Evolutionary conservation across 1,284 basidiomycete genomes (phyloP).

Genomic region (Exobasidium cylindrosporum): DNA sequence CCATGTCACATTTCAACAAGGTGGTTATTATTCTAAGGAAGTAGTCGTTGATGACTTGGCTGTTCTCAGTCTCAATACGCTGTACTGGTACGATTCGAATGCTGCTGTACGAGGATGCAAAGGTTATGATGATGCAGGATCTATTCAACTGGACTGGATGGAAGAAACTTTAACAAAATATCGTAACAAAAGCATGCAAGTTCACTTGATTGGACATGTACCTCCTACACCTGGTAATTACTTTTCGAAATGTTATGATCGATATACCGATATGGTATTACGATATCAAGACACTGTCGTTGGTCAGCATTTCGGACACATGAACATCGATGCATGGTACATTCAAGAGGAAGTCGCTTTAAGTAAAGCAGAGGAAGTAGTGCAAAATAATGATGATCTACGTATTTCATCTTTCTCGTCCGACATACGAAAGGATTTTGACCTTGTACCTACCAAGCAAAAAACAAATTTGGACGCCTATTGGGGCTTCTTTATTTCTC

Average conservation of each 20-base stretch:
- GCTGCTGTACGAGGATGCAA: conserved; percentile 65
- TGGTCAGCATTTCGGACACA: conserved; percentile 77
- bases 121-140: conserved; percentile 9
- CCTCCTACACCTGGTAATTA: conserved; percentile 78
- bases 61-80: conserved; percentile 81
- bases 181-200: conserved; percentile 73
- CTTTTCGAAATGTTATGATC: conserved; percentile 76
- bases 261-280: conserved; percentile 75
- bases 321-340: conserved; percentile 57
- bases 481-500: conserved; percentile 39
- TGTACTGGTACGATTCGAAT: conserved; percentile 90
- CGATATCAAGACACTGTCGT: conserved; percentile 85
- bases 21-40: conserved; percentile 80
- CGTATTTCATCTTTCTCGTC: conserved; percentile 12
- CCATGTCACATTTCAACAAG: conserved; percentile 61
- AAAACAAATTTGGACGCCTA: conserved; percentile 45
- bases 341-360: conserved; percentile 42
- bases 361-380: conserved; percentile 13
- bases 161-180: conserved; percentile 76
- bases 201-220: conserved; percentile 62
- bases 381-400: neutral
- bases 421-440: conserved; percentile 50
- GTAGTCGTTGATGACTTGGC: conserved; percentile 74
- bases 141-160: conserved; percentile 64
- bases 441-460: conserved; percentile 37